Conservation (phyloP, 1,139 yeast genomes). For the Nakaseomyces bracarensis region DNA sequence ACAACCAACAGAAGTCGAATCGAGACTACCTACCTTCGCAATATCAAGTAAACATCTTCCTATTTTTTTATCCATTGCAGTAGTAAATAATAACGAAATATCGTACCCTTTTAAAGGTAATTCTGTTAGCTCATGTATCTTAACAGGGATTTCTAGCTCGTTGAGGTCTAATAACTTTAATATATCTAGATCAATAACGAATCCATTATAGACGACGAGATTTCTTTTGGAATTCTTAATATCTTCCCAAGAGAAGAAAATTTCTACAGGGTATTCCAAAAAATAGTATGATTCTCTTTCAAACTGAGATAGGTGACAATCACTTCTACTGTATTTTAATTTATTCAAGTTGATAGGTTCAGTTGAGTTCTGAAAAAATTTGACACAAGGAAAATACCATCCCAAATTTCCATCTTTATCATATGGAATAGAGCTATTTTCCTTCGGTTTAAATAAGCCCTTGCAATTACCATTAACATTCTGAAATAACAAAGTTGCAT, state of each 20-base stretch:
- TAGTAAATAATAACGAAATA: constrained; percentile 67
- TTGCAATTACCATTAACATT: constrained; percentile 92
- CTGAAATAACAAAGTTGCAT: constrained; percentile 83
- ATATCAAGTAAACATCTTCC: constrained; percentile 82
- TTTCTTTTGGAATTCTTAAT: constrained; percentile 60
- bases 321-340: constrained; percentile 28
- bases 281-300: constrained; percentile 65
- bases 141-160: constrained; percentile 62
- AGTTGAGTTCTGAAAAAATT: constrained; percentile 57
- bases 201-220: constrained; percentile 80
- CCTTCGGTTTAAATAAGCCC: constrained; percentile 64
- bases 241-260: constrained; percentile 87
- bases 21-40: constrained; percentile 80
- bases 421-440: constrained; percentile 61
- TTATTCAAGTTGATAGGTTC: not conserved
- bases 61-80: constrained; percentile 56
- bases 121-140: constrained; percentile 54
- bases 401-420: constrained; percentile 58
- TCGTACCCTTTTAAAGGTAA: constrained; percentile 69
- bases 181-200: constrained; percentile 71
- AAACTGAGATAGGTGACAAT: constrained; percentile 69
- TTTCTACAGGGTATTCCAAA: constrained; percentile 58
- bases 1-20: constrained; percentile 86
- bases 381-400: constrained; percentile 93
- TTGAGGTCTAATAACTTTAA: constrained; percentile 64